Percentiles rank a stretch among this genome's conserved stretches.
phyloP scores from a whole-genome alignment of 768 basidiomycete species.

The Boletus vermiculosoides region DNA sequence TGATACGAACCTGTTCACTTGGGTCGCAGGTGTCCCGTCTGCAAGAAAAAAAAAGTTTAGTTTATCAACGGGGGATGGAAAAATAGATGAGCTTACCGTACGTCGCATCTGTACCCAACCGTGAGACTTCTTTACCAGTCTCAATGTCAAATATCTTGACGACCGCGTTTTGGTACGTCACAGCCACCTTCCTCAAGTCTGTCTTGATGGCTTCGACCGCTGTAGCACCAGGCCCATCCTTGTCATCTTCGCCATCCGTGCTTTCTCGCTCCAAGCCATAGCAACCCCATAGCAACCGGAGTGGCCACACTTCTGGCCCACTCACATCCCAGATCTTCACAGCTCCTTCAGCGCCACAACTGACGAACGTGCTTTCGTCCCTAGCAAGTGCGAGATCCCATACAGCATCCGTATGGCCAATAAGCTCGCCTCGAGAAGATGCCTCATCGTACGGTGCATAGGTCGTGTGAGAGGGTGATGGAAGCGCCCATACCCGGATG shows the following conservation, averaged over 20 bases:
- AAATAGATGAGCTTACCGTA: conserved; percentile 44
- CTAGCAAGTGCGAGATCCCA: conserved; percentile 92
- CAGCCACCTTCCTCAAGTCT: conserved; percentile 83
- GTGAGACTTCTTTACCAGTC: conserved; percentile 72
- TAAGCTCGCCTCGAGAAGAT: conserved; percentile 71
- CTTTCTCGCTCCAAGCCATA: conserved; percentile 53
- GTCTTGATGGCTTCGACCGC: conserved; percentile 80
- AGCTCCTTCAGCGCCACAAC: conserved; percentile 86
- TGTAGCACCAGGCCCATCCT: conserved; percentile 62
- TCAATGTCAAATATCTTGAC: conserved; percentile 93
- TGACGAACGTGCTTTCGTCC: conserved; percentile 81
- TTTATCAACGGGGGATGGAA: neutral
- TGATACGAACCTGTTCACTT: conserved; percentile 83
- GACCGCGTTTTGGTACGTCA: conserved; percentile 85
- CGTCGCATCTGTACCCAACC: conserved; percentile 56
- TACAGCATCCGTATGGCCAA: conserved; percentile 93
- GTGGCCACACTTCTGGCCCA: conserved; percentile 53
- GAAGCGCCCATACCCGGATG: conserved; percentile 88
- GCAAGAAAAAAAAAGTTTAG: conserved; percentile 11
- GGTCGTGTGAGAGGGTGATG: conserved; percentile 73
- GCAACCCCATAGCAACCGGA: conserved; percentile 81
- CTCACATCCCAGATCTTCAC: conserved; percentile 95
- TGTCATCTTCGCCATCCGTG: conserved; percentile 44
- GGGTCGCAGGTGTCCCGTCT: conserved; percentile 76
- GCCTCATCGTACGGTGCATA: conserved; percentile 90